Percentiles rank a stretch among this genome's conserved stretches.
phyloP scores from a whole-genome alignment of 345 rosid genomes.

The Arabidopsis suecica region DNA sequence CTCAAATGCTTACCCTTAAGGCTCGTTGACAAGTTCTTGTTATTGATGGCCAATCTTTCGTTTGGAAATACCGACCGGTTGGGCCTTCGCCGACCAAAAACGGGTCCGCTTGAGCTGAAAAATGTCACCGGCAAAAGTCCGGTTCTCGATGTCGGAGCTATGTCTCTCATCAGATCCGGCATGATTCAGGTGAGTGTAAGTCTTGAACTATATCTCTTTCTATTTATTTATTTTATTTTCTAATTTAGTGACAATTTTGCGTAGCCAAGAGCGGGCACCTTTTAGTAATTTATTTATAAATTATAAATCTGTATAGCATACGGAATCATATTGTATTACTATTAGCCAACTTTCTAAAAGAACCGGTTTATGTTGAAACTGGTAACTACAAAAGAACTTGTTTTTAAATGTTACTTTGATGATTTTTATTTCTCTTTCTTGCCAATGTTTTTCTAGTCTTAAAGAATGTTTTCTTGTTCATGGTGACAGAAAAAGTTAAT shows the following conservation, averaged over 20 bases:
- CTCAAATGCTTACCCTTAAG: conserved; percentile 61
- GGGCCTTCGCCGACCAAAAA: conserved; percentile 65
- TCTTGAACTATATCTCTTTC: not conserved
- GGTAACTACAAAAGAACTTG: conserved; percentile 9
- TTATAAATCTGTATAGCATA: not conserved
- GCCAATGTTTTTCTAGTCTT: not conserved
- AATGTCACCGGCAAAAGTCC: conserved; percentile 67
- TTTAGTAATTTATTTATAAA: not conserved
- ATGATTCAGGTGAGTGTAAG: conserved; percentile 58
- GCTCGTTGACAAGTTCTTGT: conserved; percentile 61
- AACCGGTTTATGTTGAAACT: conserved; percentile 21
- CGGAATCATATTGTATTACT: not conserved
- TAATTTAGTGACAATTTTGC: conserved; percentile 11
- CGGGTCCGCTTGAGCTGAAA: conserved; percentile 71
- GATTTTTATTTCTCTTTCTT: not conserved
- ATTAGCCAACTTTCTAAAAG: conserved; percentile 32
- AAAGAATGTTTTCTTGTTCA: not conserved
- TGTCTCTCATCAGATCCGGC: conserved; percentile 60
- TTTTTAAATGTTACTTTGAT: not conserved
- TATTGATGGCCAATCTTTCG: conserved; percentile 51
- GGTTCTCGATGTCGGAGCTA: conserved; percentile 70
- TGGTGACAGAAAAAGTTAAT: conserved; percentile 6
- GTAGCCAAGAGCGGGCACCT: conserved; percentile 3
- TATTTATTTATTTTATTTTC: not conserved
- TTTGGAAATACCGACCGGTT: conserved; percentile 60